phyloP scores from a whole-genome alignment of 2,329 filamentous ascomycete species.

The Cladophialophora immunda region DNA sequence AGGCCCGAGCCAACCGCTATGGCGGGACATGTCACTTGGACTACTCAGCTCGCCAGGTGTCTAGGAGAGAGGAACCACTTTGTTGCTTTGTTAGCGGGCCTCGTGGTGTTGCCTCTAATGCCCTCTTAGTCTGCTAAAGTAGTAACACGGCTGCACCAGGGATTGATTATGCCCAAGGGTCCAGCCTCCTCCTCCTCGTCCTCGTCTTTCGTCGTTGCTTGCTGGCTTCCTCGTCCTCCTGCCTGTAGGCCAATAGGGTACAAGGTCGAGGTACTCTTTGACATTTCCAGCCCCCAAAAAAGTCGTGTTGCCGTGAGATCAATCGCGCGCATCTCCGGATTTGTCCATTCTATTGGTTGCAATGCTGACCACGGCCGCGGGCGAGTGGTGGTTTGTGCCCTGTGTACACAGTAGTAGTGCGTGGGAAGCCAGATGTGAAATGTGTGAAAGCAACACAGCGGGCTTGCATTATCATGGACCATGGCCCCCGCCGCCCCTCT shows the following conservation, averaged over 20 bases:
- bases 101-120: slow-evolving; percentile 14
- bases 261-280: background rate
- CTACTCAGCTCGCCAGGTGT: background rate
- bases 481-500: background rate
- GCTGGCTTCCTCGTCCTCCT: background rate
- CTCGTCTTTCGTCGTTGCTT: background rate
- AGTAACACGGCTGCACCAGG: background rate
- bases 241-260: background rate
- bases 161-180: background rate
- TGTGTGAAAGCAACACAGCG: slow-evolving; percentile 6
- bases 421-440: background rate
- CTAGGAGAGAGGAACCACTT: background rate
- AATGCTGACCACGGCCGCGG: slow-evolving; percentile 16
- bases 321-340: slow-evolving; percentile 16
- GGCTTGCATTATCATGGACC: slow-evolving; percentile 11
- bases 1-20: slow-evolving; percentile 22
- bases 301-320: slow-evolving; percentile 14
- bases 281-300: background rate
- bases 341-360: slow-evolving; percentile 20
- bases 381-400: background rate
- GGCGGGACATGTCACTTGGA: slow-evolving; percentile 15
- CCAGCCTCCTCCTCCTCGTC: background rate
- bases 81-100: slow-evolving; percentile 8
- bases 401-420: background rate
- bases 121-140: background rate